Evolutionary conservation across 2,329 filamentous ascomycete species (phyloP).

Genomic region (Penicillium psychrosexuale): DNA sequence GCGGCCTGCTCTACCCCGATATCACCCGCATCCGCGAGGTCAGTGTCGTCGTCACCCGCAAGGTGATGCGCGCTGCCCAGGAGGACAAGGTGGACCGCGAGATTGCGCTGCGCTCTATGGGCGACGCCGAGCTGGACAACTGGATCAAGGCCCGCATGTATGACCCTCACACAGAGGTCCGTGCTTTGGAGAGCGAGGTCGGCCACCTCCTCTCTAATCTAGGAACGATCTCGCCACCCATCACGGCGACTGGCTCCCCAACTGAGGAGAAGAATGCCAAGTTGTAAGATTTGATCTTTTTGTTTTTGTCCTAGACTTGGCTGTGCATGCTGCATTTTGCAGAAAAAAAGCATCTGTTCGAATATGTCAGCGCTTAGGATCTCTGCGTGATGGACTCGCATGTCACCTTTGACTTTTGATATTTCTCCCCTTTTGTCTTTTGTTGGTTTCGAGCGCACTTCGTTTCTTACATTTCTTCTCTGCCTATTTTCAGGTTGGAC

Average conservation of each 20-base stretch:
- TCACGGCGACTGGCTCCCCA: conserved; percentile 24
- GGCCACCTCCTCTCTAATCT: conserved; percentile 41
- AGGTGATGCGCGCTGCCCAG: conserved; percentile 90
- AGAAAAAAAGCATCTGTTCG: conserved; percentile 8
- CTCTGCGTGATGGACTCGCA: conserved; percentile 16
- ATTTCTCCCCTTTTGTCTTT: neutral
- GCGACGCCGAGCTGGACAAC: conserved; percentile 43
- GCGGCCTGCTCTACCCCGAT: conserved; percentile 84
- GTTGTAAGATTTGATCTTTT: conserved; percentile 28
- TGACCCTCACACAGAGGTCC: conserved; percentile 48
- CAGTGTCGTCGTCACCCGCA: conserved; percentile 77
- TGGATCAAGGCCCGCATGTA: conserved; percentile 52
- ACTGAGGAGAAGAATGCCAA: conserved; percentile 34
- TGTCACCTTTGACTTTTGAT: neutral
- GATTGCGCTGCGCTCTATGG: conserved; percentile 43
- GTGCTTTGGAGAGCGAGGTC: conserved; percentile 47
- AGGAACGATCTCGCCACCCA: conserved; percentile 22
- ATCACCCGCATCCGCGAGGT: conserved; percentile 91
- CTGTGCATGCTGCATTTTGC: neutral
- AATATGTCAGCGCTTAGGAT: conserved; percentile 16
- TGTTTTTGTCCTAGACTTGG: neutral
- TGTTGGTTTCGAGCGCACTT: conserved; percentile 19
- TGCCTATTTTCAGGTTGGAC: conserved; percentile 4
- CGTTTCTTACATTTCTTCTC: neutral
- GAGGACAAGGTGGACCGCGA: conserved; percentile 66